Base-by-base conservation (phyloP, 2,329 filamentous ascomycete genomes). In the Alternaria arbusti region DNA sequence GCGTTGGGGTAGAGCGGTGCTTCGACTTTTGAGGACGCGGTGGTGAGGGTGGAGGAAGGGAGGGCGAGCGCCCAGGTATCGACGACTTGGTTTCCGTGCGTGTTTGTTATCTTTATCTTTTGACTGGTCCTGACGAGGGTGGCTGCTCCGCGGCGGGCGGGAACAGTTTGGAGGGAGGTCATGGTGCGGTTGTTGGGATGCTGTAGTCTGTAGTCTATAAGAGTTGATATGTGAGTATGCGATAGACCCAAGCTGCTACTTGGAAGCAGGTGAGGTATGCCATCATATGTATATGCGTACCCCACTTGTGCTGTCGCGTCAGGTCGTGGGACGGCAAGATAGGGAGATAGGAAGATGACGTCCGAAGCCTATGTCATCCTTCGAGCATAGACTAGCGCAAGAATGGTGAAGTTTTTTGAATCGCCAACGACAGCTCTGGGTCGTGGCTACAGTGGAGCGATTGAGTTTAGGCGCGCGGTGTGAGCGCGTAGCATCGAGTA, bases 21-120 rank as follows among this genome's bases (percentile, higher is more conserved):
- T 60, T 70, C 66, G 59, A 72, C 36, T 43, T 68, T 71, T n/a
- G 71, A 65, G n/a, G 70, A 71, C 15, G 64, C 22, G 17, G 67
- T 72, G 15, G 59, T 52, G n/a, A 74, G 59, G 26, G 23, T 40
- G 2, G 69, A 60, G 6, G 66, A 67, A 44, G 76, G 73, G 0
- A 81, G 72, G 11, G 81, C 79, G 63, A 85, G 82, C 4, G 82
- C 82, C 82, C 82, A 85, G 49, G 84, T 84, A 67, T 86, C 84
- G 44, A 85, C 76, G 20, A 86, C 84, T 72, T 85, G 84, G 55
- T 83, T 82, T 55, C 84, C 84, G 60, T 81, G 72, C 2, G 83
- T 84, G 71, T 85, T 85, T 69, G 78, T 80, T 59, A 85, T 78
- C 60, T 81, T 84, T 65, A 85, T 76, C 43, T 74, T 78, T 64